Percentiles rank a stretch among this genome's conserved stretches.
phyloP scores from a whole-genome alignment of 768 basidiomycete genomes.

The Ramaria sp. region DNA sequence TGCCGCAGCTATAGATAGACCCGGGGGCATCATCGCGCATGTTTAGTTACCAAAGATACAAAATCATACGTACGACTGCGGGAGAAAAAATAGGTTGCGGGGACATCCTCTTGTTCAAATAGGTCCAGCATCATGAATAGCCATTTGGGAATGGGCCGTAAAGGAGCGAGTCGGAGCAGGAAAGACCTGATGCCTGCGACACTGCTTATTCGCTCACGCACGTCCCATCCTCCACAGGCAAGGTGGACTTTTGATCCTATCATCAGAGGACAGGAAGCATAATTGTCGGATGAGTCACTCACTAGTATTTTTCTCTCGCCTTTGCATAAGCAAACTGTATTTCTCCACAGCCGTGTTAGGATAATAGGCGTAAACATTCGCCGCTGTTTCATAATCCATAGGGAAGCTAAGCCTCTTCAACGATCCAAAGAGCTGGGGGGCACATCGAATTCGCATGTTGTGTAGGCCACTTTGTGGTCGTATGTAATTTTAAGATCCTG shows the following conservation, averaged over 20 bases:
- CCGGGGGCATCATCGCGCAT: too few relatives aligned
- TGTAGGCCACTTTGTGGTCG: constrained; percentile 7
- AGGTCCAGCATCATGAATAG: constrained; percentile 10
- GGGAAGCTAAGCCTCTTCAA: not conserved
- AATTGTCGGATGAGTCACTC: too few relatives aligned
- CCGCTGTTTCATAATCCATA: not conserved
- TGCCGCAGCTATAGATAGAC: constrained; percentile 6
- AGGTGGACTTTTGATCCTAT: too few relatives aligned
- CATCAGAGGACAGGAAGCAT: too few relatives aligned
- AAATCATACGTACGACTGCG: constrained; percentile 2
- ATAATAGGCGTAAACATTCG: not conserved
- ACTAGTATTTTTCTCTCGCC: not conserved
- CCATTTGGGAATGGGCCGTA: constrained; percentile 11
- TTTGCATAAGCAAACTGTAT: not conserved
- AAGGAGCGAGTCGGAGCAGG: not conserved
- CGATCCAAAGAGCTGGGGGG: not conserved
- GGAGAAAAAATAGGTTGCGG: not conserved
- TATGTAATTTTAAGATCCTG: not conserved
- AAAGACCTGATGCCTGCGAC: not conserved
- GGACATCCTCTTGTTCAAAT: constrained; percentile 7
- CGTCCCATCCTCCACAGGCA: not conserved
- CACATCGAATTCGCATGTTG: constrained; percentile 1
- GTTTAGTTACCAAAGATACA: not conserved
- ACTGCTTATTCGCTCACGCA: not conserved
- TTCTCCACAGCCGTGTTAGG: not conserved